phyloP scores from a whole-genome alignment of 2,329 filamentous ascomycete genomes.

The Cercospora sesami region DNA sequence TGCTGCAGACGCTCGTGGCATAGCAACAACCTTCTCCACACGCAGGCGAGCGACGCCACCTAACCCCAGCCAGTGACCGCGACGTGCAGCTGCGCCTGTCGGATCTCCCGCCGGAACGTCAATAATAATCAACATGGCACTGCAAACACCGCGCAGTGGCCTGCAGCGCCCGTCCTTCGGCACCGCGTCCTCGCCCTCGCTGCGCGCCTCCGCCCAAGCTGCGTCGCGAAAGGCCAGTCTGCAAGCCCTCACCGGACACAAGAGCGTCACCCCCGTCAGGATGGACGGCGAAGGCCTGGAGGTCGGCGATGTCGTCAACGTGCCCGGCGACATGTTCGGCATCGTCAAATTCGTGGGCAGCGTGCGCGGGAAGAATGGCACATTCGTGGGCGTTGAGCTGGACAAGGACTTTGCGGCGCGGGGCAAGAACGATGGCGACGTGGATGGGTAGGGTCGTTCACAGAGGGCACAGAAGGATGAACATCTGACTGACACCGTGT shows the following conservation, averaged over 20 bases:
- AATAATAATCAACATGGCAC: slow-evolving; percentile 38
- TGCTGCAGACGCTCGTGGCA: slow-evolving; percentile 1
- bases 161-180: slow-evolving; percentile 44
- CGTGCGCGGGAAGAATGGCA: slow-evolving; percentile 85
- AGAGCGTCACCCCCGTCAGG: slow-evolving; percentile 44
- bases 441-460: slow-evolving; percentile 69
- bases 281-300: slow-evolving; percentile 59
- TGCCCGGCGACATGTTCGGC: slow-evolving; percentile 89
- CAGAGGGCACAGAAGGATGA: neutral
- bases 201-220: slow-evolving; percentile 45
- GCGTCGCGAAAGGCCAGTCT: slow-evolving; percentile 70
- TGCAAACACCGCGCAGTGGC: slow-evolving; percentile 45
- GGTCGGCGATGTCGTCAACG: slow-evolving; percentile 82
- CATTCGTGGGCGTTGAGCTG: slow-evolving; percentile 90
- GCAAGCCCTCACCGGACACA: slow-evolving; percentile 65
- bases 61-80: neutral
- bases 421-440: slow-evolving; percentile 95
- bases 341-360: slow-evolving; percentile 83
- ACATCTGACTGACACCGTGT: slow-evolving; percentile 9
- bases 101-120: neutral
- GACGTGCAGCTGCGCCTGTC: neutral
- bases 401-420: slow-evolving; percentile 73
- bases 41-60: neutral
- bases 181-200: slow-evolving; percentile 46
- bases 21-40: neutral